Percentiles rank a stretch among this genome's conserved stretches.
Evolutionary conservation across 164 flowering plant genomes (phyloP).

Genomic region (Paratinospora sagittata): DNA sequence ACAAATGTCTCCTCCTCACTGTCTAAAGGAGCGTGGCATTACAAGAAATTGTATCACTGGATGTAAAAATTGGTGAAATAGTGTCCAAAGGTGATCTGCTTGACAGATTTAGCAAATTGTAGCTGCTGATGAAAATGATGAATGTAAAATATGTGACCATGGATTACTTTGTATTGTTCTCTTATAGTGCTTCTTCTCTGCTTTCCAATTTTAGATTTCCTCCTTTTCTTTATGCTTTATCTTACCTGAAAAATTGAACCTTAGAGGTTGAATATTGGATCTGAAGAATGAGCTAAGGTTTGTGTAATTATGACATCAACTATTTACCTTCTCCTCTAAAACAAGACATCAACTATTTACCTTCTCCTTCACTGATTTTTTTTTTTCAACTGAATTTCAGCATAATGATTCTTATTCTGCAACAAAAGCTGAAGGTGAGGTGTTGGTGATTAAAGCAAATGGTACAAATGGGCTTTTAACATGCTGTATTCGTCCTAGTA

Average conservation of each 20-base stretch:
- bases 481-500: conserved; percentile 94
- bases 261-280: neutral
- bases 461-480: conserved; percentile 80
- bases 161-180: neutral
- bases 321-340: neutral
- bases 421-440: conserved; percentile 95
- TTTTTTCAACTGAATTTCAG: conserved; percentile 32
- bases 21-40: neutral
- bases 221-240: neutral
- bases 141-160: neutral
- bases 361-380: conserved; percentile 4
- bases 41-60: neutral
- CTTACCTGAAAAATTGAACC: neutral
- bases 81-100: neutral
- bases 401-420: conserved; percentile 89
- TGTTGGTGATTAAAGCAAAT: conserved; percentile 67
- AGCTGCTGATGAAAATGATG: neutral
- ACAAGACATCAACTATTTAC: neutral
- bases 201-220: neutral
- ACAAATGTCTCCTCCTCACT: neutral
- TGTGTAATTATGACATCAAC: neutral
- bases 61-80: neutral
- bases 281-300: neutral
- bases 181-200: neutral
- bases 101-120: neutral